Conservation (phyloP, 176 grass and related monocot genomes). For the barley (Hordeum vulgare) region DNA sequence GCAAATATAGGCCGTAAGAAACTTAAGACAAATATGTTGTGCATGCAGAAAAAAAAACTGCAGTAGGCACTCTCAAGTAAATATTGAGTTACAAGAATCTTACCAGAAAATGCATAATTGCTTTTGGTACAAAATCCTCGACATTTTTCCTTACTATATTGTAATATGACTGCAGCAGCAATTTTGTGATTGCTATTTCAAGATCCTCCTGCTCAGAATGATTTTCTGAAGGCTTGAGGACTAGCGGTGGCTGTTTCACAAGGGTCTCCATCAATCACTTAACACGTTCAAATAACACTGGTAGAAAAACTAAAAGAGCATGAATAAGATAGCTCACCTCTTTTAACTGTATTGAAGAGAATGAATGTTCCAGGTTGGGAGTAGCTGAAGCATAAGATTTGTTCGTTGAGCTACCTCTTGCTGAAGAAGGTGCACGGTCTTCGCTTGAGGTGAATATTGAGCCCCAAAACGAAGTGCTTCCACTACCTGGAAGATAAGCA, state of each 20-base stretch:
- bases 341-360: conserved; percentile 73
- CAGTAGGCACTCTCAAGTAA: not conserved
- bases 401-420: conserved; percentile 52
- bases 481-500: conserved; percentile 43
- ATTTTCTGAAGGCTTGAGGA: conserved; percentile 84
- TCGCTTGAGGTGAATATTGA: conserved; percentile 81
- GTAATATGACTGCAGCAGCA: conserved; percentile 97
- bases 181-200: conserved; percentile 95
- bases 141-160: conserved; percentile 98
- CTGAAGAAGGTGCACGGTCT: conserved; percentile 48
- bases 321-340: conserved; percentile 44
- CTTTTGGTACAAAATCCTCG: conserved; percentile 90
- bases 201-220: conserved; percentile 94
- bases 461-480: conserved; percentile 69
- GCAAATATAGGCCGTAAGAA: not conserved
- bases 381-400: conserved; percentile 43
- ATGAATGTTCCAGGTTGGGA: conserved; percentile 51
- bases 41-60: not conserved
- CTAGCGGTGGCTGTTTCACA: conserved; percentile 66
- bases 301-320: not conserved
- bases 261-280: conserved; percentile 25
- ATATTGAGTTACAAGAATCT: not conserved
- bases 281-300: not conserved
- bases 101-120: conserved; percentile 99
- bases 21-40: not conserved